phyloP scores from a whole-genome alignment of 164 flowering plant genomes.

The Stephania yunnanensis region DNA sequence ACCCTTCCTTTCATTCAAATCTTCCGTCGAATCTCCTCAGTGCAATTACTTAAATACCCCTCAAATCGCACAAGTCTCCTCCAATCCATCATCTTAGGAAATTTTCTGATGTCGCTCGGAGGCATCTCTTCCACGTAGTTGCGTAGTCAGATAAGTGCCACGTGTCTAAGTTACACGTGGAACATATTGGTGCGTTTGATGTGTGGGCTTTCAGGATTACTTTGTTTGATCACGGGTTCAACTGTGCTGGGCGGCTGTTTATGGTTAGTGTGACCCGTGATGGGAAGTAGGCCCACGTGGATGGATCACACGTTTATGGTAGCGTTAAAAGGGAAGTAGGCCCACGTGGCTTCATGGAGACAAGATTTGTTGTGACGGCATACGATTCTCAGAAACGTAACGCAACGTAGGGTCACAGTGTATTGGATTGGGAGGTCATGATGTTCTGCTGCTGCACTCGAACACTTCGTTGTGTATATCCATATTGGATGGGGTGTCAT shows the following conservation, averaged over 20 bases:
- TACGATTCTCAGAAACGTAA: neutral
- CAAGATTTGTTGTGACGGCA: neutral
- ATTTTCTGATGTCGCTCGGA: neutral
- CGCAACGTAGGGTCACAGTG: neutral
- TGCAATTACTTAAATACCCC: conserved; percentile 6
- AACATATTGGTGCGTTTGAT: neutral
- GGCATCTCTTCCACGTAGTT: neutral
- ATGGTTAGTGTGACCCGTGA: neutral
- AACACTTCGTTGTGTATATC: too few relatives aligned
- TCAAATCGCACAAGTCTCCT: neutral
- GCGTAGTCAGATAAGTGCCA: neutral
- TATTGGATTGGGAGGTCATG: neutral
- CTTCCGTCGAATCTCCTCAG: neutral
- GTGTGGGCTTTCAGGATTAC: neutral
- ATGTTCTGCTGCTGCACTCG: too few relatives aligned
- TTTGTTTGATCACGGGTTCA: neutral
- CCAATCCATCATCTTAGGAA: neutral
- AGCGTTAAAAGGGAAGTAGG: neutral
- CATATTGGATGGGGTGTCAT: too few relatives aligned
- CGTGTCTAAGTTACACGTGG: neutral
- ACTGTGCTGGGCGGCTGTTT: neutral
- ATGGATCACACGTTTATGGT: neutral
- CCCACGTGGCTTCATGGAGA: neutral
- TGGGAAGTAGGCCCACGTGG: too few relatives aligned
- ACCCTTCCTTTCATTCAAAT: neutral